Conservation (phyloP, 208 protist species). For the Leishmania tropica region DNA sequence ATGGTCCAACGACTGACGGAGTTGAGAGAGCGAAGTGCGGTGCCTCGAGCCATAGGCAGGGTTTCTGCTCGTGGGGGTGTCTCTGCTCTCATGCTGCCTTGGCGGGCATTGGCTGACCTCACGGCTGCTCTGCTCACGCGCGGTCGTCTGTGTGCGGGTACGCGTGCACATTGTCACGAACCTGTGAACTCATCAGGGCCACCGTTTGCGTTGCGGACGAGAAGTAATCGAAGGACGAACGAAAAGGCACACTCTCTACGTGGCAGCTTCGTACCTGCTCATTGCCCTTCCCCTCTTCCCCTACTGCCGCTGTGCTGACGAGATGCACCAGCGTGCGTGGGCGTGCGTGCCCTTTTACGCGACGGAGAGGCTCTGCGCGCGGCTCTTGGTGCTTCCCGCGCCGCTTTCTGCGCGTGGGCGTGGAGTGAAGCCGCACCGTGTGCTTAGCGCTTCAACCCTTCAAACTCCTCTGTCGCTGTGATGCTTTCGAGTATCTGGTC, state of each 20-base stretch:
- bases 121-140: background rate
- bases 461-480: background rate
- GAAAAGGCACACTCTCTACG: background rate
- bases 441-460: background rate
- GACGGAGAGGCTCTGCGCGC: background rate
- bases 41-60: background rate
- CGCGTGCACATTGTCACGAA: too few relatives aligned
- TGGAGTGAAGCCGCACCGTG: background rate
- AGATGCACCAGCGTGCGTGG: background rate
- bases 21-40: background rate
- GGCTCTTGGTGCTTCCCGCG: background rate
- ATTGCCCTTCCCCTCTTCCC: background rate
- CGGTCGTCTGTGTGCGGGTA: background rate
- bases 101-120: background rate
- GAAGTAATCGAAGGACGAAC: background rate
- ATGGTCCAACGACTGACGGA: background rate
- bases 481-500: background rate
- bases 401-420: background rate
- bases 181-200: background rate
- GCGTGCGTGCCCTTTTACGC: background rate
- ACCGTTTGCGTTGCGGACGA: background rate
- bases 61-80: background rate
- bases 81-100: background rate
- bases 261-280: background rate
- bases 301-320: background rate